A percentile compares a stretch with the other conserved stretches of the same genome.
These are phyloP conservation scores for Litchi chinensis DNA, from an alignment of 345 rosid genomes.

Conservation along the genomic window DNA sequence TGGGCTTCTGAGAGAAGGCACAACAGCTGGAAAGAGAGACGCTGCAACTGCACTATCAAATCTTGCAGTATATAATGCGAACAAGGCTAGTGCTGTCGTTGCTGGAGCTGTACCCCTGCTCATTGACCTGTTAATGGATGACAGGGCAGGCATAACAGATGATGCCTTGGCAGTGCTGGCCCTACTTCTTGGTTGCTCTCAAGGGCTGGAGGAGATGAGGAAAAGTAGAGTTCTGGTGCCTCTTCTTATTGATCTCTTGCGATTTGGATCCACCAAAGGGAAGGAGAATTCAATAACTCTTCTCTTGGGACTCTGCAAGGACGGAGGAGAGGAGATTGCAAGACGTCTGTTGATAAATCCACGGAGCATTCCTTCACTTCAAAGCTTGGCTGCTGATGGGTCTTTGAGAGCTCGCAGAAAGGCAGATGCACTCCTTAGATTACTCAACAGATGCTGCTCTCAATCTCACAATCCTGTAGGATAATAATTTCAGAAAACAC, in stretches of 20 bases:
- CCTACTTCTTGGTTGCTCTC: slow-evolving; percentile 42
- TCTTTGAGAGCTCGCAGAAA: slow-evolving; percentile 65
- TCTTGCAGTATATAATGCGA: slow-evolving; percentile 50
- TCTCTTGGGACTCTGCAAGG: slow-evolving; percentile 59
- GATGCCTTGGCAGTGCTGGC: slow-evolving; percentile 58
- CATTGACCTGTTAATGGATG: slow-evolving; percentile 57
- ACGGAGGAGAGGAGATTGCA: slow-evolving; percentile 63
- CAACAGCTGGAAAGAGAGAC: slow-evolving; percentile 54
- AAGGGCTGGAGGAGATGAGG: slow-evolving; percentile 56
- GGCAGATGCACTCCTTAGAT: slow-evolving; percentile 65
- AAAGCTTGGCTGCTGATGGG: slow-evolving; percentile 55
- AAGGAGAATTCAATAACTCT: slow-evolving; percentile 64
- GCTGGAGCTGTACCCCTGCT: slow-evolving; percentile 62
- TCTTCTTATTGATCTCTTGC: slow-evolving; percentile 58
- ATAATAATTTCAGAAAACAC: slow-evolving; percentile 16
- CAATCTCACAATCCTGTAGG: slow-evolving; percentile 45
- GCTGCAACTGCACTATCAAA: slow-evolving; percentile 63
- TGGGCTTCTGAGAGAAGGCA: slow-evolving; percentile 56
- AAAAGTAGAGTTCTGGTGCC: slow-evolving; percentile 54
- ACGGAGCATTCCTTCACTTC: slow-evolving; percentile 67
- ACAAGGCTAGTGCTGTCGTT: slow-evolving; percentile 44
- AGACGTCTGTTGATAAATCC: slow-evolving; percentile 57
- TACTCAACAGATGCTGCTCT: slow-evolving; percentile 62
- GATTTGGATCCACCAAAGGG: slow-evolving; percentile 68
- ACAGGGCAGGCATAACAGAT: slow-evolving; percentile 69